phyloP scores from a whole-genome alignment of 202 grass and related monocot species.

The Carex arenaria region DNA sequence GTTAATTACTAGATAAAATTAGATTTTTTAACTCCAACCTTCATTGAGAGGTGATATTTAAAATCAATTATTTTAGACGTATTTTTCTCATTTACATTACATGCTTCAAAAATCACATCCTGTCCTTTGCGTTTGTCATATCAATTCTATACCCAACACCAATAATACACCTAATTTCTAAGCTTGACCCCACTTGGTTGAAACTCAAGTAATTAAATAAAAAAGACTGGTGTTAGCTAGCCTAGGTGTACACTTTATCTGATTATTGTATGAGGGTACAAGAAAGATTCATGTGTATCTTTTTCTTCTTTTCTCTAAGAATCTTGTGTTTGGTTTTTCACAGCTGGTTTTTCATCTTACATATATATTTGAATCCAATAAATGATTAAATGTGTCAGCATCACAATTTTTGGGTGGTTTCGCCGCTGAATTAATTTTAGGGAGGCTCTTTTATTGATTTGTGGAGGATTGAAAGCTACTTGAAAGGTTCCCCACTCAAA shows the following conservation, averaged over 20 bases:
- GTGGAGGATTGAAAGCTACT: conserved; percentile 11
- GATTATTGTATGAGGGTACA: not conserved
- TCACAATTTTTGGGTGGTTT: conserved; percentile 24
- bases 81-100: too few species aligned
- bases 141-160: not conserved
- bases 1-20: too few species aligned
- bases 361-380: conserved; percentile 2
- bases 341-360: conserved; percentile 3
- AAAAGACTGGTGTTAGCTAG: not conserved
- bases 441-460: conserved; percentile 7
- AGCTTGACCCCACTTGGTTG: not conserved
- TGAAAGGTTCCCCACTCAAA: conserved; percentile 13
- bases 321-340: conserved; percentile 18
- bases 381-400: conserved; percentile 12
- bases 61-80: too few species aligned
- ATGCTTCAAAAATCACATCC: too few species aligned
- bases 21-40: too few species aligned
- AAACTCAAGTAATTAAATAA: not conserved
- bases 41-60: too few species aligned
- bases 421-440: conserved; percentile 19
- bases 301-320: conserved; percentile 5
- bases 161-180: not conserved
- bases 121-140: not conserved
- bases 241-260: not conserved
- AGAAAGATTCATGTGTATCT: conserved; percentile 2